Evolutionary conservation across 306 rosid species (phyloP).

Genomic region (Gastrolobium bilobum): DNA sequence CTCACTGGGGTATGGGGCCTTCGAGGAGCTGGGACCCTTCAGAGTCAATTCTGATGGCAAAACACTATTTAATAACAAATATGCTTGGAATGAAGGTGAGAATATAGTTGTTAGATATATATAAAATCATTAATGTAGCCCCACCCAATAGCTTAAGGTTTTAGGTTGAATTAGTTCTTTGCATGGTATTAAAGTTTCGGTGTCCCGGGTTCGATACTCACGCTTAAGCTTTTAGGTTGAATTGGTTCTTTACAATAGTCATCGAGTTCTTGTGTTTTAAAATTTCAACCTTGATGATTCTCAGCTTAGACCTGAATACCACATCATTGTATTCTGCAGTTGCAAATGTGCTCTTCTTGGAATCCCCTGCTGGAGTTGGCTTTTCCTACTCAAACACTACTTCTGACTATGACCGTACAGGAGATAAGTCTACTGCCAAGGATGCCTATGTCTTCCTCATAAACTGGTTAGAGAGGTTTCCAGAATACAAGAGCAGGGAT

Average conservation of each 20-base stretch:
- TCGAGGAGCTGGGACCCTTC: slow-evolving; percentile 75
- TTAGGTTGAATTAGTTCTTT: too few species aligned
- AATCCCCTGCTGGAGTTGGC: slow-evolving; percentile 76
- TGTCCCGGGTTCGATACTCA: too few species aligned
- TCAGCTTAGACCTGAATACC: not conserved
- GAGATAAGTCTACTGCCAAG: slow-evolving; percentile 58
- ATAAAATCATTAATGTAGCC: too few species aligned
- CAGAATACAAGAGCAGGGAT: slow-evolving; percentile 63
- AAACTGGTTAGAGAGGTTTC: slow-evolving; percentile 76
- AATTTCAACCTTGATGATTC: not conserved
- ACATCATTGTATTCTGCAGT: slow-evolving; percentile 47
- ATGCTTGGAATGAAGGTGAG: slow-evolving; percentile 63
- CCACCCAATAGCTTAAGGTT: too few species aligned
- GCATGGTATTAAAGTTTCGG: too few species aligned
- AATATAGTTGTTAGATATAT: too few species aligned
- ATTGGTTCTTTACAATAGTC: too few species aligned
- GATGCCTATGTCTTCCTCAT: slow-evolving; percentile 66
- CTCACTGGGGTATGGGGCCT: slow-evolving; percentile 67
- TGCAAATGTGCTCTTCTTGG: slow-evolving; percentile 71
- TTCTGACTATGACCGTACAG: slow-evolving; percentile 48
- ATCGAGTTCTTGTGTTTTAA: not conserved
- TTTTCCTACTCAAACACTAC: slow-evolving; percentile 68
- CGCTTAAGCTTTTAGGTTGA: too few species aligned
- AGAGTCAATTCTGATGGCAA: slow-evolving; percentile 59
- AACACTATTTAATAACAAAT: slow-evolving; percentile 52